Evolutionary conservation across 1,284 basidiomycete genomes (phyloP), one percentile per base, ranked within the genome.

Genomic region (Anthracocystis setariae): DNA sequence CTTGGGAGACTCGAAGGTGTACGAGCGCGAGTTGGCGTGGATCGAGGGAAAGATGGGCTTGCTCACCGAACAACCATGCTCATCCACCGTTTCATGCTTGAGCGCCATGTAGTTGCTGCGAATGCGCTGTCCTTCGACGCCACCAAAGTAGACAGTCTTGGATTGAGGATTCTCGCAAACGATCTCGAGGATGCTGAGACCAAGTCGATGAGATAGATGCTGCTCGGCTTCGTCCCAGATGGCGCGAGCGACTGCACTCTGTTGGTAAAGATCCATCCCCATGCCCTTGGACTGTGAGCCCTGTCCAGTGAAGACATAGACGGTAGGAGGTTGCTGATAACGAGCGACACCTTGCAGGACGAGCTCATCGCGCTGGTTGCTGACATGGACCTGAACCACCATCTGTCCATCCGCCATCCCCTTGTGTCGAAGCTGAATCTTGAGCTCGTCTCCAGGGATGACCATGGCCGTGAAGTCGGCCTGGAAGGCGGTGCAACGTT

Each of bases 101-200:
- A 98, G 96, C 78, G 94, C 92, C 93, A 98, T 98, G 86, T 98
- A 98, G 39, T 95, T 90, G 82, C 95, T 92, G 49, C 95, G 92
- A 76, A 98, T 98, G 5, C 91, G 93, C 83, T 98, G 94, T 43
- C 95, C 95, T 85, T 96, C 96, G 85, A 97, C 92, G 84, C 95
- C 95, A 87, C 96, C 96, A 77, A 98, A 98, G 85, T 98, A 94
- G 75, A 98, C 91, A 0, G 94, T 98, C 87, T 98, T 78, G 55
- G 62, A 65, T 45, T 72, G 61, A 3, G 78, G 78, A 56, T 80
- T 80, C 46, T 77, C 63, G 55, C 73, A 71, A 48, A 80, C 73
- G 79, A 98, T 98, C 82, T 98, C 94, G 82, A 98, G 87, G 84
- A 98, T 98, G 2, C 93, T 96, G 87, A 98, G 98, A 40, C 93